Base-by-base conservation (phyloP, 371 early-diverging fungal genomes). In the Mortierella sp. region DNA sequence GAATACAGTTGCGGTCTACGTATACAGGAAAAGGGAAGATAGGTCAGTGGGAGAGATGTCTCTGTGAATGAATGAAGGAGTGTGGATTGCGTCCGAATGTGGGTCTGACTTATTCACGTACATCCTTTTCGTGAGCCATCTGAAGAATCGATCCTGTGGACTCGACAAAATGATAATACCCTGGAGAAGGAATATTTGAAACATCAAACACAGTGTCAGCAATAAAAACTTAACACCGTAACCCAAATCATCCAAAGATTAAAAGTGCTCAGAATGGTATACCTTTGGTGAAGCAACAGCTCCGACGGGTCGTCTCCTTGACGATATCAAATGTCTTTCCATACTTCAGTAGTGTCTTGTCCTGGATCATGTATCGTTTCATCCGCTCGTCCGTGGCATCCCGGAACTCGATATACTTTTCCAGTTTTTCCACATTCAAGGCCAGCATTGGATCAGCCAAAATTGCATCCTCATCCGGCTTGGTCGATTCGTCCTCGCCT, bases 281-380 rank as follows among this genome's bases (percentile, higher is more conserved):
- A 80, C 86, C 91, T 79, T 95, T 95, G 12, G 95, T 95, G 70
- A 95, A 95, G 69, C 95, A 95, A 57, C 93, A 93, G 27, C 92
- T 88, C 27, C 92, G 82, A 28, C 68, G 82, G 9, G 82, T 84
- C 23, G 75, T 68, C 5, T 86, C 86, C 42, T 89, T 90, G 8
- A 93, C 92, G 37, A 94, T 90, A 73, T 94, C 95, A 80, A 91
- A 86, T 14, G 87, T 83, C 34, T 85, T 81, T 4, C 86, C 85
- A 42, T 90, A 85, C 55, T 88, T 91, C 8, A 84, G 64, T 11
- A 91, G 72, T 0, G 84, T 76, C 82, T 86, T 71, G 42, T 75
- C 75, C 19, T 68, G 60, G 24, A 75, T 75, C 60, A 57, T 64
- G 46, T 75, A 75, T 12, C 37, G 31, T 37, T 59, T 50, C 75